Percentiles rank a stretch among this genome's conserved stretches.
phyloP scores from a whole-genome alignment of 2,329 filamentous ascomycete species.

The Cladosporium velox region DNA sequence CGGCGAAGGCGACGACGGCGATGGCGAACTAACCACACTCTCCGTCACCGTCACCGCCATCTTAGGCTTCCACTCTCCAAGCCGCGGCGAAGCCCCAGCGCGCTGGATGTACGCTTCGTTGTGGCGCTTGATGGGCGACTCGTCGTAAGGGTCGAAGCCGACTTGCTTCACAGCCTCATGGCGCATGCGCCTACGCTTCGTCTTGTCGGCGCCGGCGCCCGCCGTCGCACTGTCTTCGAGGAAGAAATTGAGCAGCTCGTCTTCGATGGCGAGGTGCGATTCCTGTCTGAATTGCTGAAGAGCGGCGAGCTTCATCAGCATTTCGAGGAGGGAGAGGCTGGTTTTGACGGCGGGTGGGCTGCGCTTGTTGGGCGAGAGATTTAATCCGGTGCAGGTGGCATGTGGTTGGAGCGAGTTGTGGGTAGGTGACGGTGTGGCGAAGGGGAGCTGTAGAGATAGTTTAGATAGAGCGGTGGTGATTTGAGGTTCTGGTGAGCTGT shows the following conservation, averaged over 20 bases:
- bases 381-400: constrained; percentile 24
- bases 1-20: not conserved
- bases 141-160: constrained; percentile 72
- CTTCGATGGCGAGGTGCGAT: constrained; percentile 84
- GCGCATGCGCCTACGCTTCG: constrained; percentile 61
- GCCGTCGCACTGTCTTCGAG: constrained; percentile 69
- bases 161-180: constrained; percentile 62
- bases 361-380: constrained; percentile 38
- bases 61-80: not conserved
- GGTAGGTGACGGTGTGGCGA: constrained; percentile 29
- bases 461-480: constrained; percentile 48
- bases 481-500: constrained; percentile 43
- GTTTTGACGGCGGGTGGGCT: constrained; percentile 56
- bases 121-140: constrained; percentile 66
- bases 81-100: not conserved
- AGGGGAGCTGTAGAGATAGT: constrained; percentile 44
- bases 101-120: constrained; percentile 60
- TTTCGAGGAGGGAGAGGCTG: constrained; percentile 80
- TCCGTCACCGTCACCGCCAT: not conserved
- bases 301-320: constrained; percentile 80
- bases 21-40: not conserved
- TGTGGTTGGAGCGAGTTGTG: constrained; percentile 31
- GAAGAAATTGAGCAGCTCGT: constrained; percentile 88
- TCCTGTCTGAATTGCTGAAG: constrained; percentile 90
- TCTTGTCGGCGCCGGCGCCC: constrained; percentile 63